Base-by-base conservation (phyloP, 805 yeast genomes). In the Henningerozyma blattae region DNA sequence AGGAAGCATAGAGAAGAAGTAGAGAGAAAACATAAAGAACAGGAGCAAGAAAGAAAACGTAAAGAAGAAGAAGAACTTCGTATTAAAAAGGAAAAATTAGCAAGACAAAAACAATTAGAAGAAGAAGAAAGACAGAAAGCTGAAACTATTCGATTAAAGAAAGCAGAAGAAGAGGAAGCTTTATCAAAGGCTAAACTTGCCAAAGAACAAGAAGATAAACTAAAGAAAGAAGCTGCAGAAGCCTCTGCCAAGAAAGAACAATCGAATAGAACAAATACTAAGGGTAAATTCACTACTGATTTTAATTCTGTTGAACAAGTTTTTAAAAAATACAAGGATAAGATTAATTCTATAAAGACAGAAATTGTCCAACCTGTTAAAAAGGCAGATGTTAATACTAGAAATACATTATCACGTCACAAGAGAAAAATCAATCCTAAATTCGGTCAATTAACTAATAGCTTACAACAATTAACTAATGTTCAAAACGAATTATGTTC, bases 371-470 rank as follows among this genome's bases (percentile, higher is more conserved):
- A 61, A 10, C 71, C 72, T 8, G 66, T 85, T 22, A 60, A 65
- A 26, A 52, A 56, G n/a, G 41, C 44, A 15, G 65, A 77, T 44
- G 67, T 70, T 18, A 69, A 62, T 20, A 48, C 70, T 25, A 77
- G 77, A 45, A 71, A 68, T 31, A 50, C 55, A n/a, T 66, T 76
- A 24, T 65, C 69, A 15, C 66, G 68, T n/a, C 67, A 75, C 35
- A 79, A 78, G 49, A 64, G 95, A 32, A 75, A 77, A 46, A 73
- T 91, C 44, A 84, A 84, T 49, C 91, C 95, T 5, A 81, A 79
- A 50, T 75, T 91, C 44, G 97, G 98, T 10, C 97, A 91, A 59
- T 63, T 91, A 39, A 85, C 95, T 2, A 77, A 75, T 48, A 75
- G 86, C 34, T 57, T 51, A 34, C 30, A 55, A 3, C 95, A 91